Percentiles rank a stretch among this genome's conserved stretches.
These are phyloP conservation scores for Umbelopsis sp. DNA, from an alignment of 371 early-diverging fungal species.

Conservation along the genomic window DNA sequence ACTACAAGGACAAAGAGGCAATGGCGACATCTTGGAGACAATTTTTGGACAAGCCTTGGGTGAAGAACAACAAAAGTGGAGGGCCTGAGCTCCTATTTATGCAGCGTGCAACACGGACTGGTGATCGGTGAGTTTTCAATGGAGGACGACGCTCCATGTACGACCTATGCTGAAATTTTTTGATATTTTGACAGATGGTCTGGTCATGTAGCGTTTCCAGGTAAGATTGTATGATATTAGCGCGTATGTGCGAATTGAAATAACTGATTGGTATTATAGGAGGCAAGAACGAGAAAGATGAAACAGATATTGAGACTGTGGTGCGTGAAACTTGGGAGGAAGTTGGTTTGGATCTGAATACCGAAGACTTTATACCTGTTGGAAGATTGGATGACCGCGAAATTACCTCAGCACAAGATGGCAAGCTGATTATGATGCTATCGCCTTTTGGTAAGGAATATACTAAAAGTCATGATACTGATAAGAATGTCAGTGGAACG, in stretches of 20 bases:
- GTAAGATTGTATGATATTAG: constrained; percentile 20
- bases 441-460: constrained; percentile 58
- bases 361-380: constrained; percentile 49
- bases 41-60: constrained; percentile 44
- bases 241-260: not conserved
- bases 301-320: constrained; percentile 70
- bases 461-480: too few relatives aligned
- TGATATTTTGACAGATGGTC: constrained; percentile 50
- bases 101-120: constrained; percentile 60
- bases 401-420: constrained; percentile 53
- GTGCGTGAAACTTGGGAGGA: constrained; percentile 73
- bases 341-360: constrained; percentile 60
- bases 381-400: constrained; percentile 73
- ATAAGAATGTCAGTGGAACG: not conserved
- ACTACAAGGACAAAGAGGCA: not conserved
- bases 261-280: not conserved
- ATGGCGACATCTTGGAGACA: constrained; percentile 26
- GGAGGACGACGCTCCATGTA: not conserved
- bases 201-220: constrained; percentile 79
- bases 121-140: constrained; percentile 54
- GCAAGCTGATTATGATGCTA: constrained; percentile 62
- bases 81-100: constrained; percentile 68
- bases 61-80: constrained; percentile 30
- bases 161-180: not conserved
- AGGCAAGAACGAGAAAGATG: constrained; percentile 66